phyloP scores from a whole-genome alignment of 768 basidiomycete species.

The Naganishia friedmannii region DNA sequence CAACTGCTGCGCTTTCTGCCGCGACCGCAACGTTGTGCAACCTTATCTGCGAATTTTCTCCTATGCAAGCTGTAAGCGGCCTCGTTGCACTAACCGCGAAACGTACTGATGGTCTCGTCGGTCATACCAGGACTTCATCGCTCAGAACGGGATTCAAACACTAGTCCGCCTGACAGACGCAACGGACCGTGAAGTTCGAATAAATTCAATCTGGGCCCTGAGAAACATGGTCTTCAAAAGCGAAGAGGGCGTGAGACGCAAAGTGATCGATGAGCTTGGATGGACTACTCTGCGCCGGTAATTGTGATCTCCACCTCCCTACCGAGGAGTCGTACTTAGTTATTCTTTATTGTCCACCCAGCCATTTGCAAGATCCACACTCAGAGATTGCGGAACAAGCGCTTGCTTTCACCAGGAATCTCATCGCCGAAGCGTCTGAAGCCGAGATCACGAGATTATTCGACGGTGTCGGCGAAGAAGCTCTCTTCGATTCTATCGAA shows the following conservation, averaged over 20 bases:
- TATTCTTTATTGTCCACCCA: background rate
- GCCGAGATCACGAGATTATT: conserved; percentile 30
- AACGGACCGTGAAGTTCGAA: conserved; percentile 60
- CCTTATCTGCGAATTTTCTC: conserved; percentile 80
- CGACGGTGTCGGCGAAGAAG: conserved; percentile 29
- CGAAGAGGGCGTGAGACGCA: conserved; percentile 60
- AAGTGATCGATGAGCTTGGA: conserved; percentile 66
- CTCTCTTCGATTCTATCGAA: conserved; percentile 25
- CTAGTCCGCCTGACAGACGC: conserved; percentile 62
- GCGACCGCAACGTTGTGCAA: conserved; percentile 77
- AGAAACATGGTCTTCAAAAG: conserved; percentile 77
- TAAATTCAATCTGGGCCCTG: conserved; percentile 79
- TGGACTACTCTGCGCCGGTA: conserved; percentile 65
- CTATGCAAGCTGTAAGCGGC: conserved; percentile 64
- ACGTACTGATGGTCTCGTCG: conserved; percentile 3
- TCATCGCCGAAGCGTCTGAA: conserved; percentile 30
- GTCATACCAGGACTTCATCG: conserved; percentile 61
- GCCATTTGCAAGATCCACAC: conserved; percentile 29
- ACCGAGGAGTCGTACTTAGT: background rate
- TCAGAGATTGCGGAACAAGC: conserved; percentile 32
- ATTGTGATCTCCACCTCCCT: conserved; percentile 37
- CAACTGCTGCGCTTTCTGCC: conserved; percentile 64
- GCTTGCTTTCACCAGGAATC: conserved; percentile 29
- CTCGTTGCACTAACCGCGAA: conserved; percentile 9
- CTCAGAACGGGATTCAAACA: conserved; percentile 65